Base-by-base conservation (phyloP, 768 basidiomycete genomes). In the Russula sp. region DNA sequence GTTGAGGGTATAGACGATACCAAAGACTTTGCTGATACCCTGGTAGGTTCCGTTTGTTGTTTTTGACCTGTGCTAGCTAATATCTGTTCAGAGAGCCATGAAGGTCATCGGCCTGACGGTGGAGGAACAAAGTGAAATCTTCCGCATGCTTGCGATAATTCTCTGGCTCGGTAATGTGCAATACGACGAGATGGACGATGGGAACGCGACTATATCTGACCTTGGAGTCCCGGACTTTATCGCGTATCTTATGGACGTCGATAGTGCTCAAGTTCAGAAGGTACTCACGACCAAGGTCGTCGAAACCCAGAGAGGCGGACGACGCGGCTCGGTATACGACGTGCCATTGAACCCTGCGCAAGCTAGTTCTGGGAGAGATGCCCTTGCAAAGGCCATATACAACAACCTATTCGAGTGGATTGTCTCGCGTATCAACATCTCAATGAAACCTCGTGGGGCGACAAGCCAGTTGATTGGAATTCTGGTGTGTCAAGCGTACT, bases 341-440 rank as follows among this genome's bases (percentile, higher is more conserved):
- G 96, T 98, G 0, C 97, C 95, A 14, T 76, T 93, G 36, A 99
- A 98, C 72, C 90, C 91, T 11, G 82, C 95, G 7, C 97, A 99
- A 74, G 97, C 97, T 2, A 77, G 77, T 0, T 84, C 95, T 1
- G 94, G 92, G 24, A 79, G 95, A 62, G 93, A 98, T 76, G 97
- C 97, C 0, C 79, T 99, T 44, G 80, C 96, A 5, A 96, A 98
- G 74, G 96, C 94, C 18, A 87, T 99, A 68, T 99, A 99, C 76
- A 98, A 95, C 78, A 98, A 98, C 74, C 78, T 98, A 4, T 98
- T 99, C 73, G 96, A 99, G 73, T 99, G 97, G 97, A 98, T 99
- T 70, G 97, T 99, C 49, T 90, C 92, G 18, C 86, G 93, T 65
- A 84, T 99, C 73, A 99, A 99, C 73, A 79, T 92, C 20, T 98